A percentile compares a stretch with the other conserved stretches of the same genome.
Conservation (phyloP, 2,329 filamentous ascomycete genomes). For the Paecilomyces variotii region DNA sequence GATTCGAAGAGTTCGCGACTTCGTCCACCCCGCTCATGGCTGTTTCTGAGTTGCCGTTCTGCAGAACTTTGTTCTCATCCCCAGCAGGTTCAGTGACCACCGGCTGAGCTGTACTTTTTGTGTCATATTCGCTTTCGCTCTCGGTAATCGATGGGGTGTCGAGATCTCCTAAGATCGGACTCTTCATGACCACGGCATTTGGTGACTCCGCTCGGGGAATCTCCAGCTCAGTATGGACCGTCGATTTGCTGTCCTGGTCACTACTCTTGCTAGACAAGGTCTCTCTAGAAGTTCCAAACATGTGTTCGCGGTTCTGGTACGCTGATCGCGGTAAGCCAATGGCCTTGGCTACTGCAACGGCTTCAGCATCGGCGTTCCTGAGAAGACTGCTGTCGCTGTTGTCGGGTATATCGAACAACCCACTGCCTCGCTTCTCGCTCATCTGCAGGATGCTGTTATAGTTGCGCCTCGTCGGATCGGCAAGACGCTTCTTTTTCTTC, state of each 20-base stretch:
- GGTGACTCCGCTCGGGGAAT: constrained; percentile 8
- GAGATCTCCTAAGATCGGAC: constrained; percentile 2
- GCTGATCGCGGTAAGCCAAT: constrained; percentile 32
- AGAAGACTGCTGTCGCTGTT: constrained; percentile 40
- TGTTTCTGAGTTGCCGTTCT: not conserved
- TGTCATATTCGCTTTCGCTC: not conserved
- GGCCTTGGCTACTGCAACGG: constrained; percentile 42
- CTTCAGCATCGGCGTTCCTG: constrained; percentile 40
- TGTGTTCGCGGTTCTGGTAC: constrained; percentile 12
- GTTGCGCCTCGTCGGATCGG: constrained; percentile 65
- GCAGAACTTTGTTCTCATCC: not conserved
- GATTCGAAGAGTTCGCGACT: not conserved
- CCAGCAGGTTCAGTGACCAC: not conserved
- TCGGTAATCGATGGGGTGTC: constrained; percentile 3
- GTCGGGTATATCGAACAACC: constrained; percentile 44
- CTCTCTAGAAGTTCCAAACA: constrained; percentile 15
- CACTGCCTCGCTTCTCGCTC: constrained; percentile 44
- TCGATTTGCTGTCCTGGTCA: not conserved
- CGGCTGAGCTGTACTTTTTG: not conserved
- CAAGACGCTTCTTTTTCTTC: constrained; percentile 77
- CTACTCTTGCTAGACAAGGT: not conserved
- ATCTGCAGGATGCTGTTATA: constrained; percentile 72
- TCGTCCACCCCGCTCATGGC: not conserved
- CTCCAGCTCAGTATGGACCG: not conserved
- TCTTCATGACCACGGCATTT: constrained; percentile 5